A percentile compares a stretch with the other conserved stretches of the same genome.
Evolutionary conservation across 495 filamentous ascomycete genomes (phyloP).

Genomic region (Cercophora samala): DNA sequence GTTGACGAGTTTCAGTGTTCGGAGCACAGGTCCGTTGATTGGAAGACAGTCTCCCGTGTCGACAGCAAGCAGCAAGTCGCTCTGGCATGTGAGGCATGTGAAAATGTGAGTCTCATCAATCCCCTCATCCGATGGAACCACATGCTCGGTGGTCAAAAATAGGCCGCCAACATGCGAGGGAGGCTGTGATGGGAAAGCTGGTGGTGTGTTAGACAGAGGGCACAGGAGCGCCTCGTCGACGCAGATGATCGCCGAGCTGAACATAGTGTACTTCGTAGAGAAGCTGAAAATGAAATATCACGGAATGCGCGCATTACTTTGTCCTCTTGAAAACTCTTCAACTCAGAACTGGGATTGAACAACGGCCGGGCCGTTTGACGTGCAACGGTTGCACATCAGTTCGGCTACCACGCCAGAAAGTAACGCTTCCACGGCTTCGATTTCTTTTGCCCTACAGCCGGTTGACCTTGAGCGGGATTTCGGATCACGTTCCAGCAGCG

Average conservation of each 20-base stretch:
- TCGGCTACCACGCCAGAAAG: neutral
- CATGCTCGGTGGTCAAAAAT: slow-evolving; percentile 5
- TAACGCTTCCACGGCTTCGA: neutral
- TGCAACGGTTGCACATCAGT: neutral
- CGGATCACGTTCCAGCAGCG: neutral
- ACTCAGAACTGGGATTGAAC: neutral
- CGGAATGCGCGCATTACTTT: neutral
- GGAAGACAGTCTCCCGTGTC: neutral
- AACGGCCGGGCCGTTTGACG: neutral
- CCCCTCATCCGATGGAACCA: neutral
- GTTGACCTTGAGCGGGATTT: neutral
- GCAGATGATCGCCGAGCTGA: neutral
- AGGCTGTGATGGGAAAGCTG: neutral
- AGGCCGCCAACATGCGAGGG: neutral
- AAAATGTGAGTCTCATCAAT: neutral
- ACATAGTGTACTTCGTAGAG: too few species aligned
- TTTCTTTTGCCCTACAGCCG: neutral
- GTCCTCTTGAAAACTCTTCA: neutral
- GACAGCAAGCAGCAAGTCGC: neutral
- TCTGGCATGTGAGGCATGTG: slow-evolving; percentile 6
- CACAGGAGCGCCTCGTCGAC: neutral
- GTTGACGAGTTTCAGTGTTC: neutral
- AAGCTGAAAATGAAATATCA: slow-evolving; percentile 2
- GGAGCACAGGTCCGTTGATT: neutral
- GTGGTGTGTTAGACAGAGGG: neutral